Evolutionary conservation across 2,329 filamentous ascomycete genomes (phyloP), one percentile per base, ranked within the genome.

Genomic region (Fusarium musae): DNA sequence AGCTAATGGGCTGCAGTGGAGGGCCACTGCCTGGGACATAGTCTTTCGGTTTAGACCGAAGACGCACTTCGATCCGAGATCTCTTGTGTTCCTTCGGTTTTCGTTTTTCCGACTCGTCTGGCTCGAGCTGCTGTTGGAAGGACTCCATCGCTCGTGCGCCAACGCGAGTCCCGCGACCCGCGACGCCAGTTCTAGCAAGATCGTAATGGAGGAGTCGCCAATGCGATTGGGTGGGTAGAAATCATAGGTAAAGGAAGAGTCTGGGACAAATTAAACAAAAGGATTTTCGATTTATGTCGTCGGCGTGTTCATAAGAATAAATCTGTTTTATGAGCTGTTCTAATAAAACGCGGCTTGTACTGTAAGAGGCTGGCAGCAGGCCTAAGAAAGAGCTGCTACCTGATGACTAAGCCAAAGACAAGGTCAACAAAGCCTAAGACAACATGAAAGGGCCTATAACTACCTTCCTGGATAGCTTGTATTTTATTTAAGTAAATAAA

Each of bases 1-100:
- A 79, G n/a, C 82, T 78, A 21, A 90, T 80, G 15, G 83, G 85
- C 7, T 83, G 83, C 4, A 87, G 79, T 0, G 84, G 81, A 1
- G 88, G 88, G 1, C 86, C 86, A 12, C 84, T 84, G 40, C 85
- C 85, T 6, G 84, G 83, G 2, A 81, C 78, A 74, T 89, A 89
- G 17, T 76, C 75, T 26, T 57, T 72, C 3, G 73, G 75, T 52
- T 65, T 76, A 16, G 74, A 57, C 15, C 13, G 63, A 21, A 78
- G 47, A 16, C 36, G 62, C 10, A 78, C 53, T 44, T 69, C 75
- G 40, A 78, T 72, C 37, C 74, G 66, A 21, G 66, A 59, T n/a
- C 40, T 50, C 15, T 9, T 37, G 37, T 40, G 30, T 34, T 63
- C 30, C 26, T 47, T 66, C 66, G 49, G 66, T 57, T 76, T 74